phyloP scores from a whole-genome alignment of 2,329 filamentous ascomycete genomes.

The Penicillium olsonii region DNA sequence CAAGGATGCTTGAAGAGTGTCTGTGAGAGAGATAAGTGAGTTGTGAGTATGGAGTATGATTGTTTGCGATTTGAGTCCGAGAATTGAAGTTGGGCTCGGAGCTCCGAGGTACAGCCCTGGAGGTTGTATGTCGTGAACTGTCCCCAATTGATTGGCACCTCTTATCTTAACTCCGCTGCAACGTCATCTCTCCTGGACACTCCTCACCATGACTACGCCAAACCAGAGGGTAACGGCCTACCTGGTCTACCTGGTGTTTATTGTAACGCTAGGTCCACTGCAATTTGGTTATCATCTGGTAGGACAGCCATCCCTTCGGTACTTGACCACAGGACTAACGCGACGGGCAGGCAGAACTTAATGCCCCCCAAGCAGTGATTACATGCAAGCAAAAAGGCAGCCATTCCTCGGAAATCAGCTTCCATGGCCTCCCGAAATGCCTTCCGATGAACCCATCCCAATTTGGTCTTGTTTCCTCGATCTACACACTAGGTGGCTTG shows the following conservation, averaged over 20 bases:
- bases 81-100: not conserved
- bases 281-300: slow-evolving; percentile 95
- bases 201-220: slow-evolving; percentile 4
- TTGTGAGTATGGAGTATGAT: too few relatives aligned
- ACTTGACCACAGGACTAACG: not conserved
- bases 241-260: slow-evolving; percentile 72
- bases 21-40: not conserved
- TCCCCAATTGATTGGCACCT: not conserved
- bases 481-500: slow-evolving; percentile 88
- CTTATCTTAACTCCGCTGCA: not conserved
- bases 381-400: slow-evolving; percentile 72
- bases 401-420: slow-evolving; percentile 21
- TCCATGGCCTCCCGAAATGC: slow-evolving; percentile 62
- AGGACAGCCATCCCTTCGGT: slow-evolving; percentile 29
- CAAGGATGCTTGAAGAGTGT: too few relatives aligned
- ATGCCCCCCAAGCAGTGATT: slow-evolving; percentile 90
- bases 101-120: too few relatives aligned
- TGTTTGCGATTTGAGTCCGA: not conserved
- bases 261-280: slow-evolving; percentile 81
- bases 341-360: slow-evolving; percentile 75
- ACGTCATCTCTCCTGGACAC: not conserved
- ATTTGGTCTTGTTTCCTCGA: slow-evolving; percentile 84
- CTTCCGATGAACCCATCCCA: slow-evolving; percentile 82
- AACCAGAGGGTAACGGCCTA: slow-evolving; percentile 64
- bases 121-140: too few relatives aligned